A percentile compares a stretch with the other conserved stretches of the same genome.
These are phyloP conservation scores for Combretum micranthum DNA, from an alignment of 345 rosid species.

Conservation along the genomic window DNA sequence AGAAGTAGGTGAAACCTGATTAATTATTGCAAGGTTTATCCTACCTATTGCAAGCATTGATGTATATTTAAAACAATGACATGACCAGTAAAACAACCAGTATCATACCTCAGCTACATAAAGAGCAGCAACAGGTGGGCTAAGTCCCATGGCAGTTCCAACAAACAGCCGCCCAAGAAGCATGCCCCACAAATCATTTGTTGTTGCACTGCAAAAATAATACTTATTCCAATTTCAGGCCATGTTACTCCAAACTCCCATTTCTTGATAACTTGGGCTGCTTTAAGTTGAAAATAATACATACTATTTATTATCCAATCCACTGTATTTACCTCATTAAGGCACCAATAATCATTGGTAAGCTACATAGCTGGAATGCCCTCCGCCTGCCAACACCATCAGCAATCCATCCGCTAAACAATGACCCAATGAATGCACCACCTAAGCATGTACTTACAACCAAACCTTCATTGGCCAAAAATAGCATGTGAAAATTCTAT, in stretches of 20 bases:
- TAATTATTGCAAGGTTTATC: too few species aligned
- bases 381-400: constrained; percentile 92
- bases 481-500: not conserved
- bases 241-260: constrained; percentile 1
- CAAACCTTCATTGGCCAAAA: constrained; percentile 48
- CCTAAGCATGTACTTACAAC: constrained; percentile 93
- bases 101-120: constrained; percentile 85
- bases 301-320: too few species aligned
- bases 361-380: constrained; percentile 85
- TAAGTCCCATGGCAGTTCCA: constrained; percentile 92
- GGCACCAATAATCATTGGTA: constrained; percentile 86
- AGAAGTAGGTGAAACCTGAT: constrained; percentile 78
- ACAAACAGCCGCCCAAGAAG: constrained; percentile 84
- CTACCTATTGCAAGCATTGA: too few species aligned
- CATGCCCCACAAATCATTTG: constrained; percentile 79
- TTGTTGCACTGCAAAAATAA: constrained; percentile 58
- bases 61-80: too few species aligned
- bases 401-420: constrained; percentile 81
- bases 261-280: not conserved
- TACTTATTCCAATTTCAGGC: constrained; percentile 7
- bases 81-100: constrained; percentile 4
- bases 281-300: not conserved
- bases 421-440: constrained; percentile 83
- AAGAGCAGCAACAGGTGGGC: constrained; percentile 87
- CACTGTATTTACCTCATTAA: constrained; percentile 49